A percentile compares a stretch with the other conserved stretches of the same genome.
Evolutionary conservation across 176 grass and related monocot species (phyloP).

Genomic region (Olyra latifolia): DNA sequence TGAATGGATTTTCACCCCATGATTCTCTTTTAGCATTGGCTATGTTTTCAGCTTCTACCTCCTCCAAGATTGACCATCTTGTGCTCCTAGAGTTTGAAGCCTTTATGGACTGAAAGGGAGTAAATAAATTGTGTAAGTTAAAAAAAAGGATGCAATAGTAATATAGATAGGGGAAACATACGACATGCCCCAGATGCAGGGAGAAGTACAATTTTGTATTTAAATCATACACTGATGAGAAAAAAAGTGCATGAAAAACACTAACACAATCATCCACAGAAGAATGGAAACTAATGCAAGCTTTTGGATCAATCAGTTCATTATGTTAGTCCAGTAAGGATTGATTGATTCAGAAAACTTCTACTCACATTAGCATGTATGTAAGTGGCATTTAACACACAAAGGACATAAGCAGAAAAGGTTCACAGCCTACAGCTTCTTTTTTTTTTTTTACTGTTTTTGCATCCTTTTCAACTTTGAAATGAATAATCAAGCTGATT

Average conservation of each 20-base stretch:
- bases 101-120: conserved; percentile 58
- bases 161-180: background rate
- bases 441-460: too few species aligned
- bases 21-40: too few species aligned
- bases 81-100: conserved; percentile 47
- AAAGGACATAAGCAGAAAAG: conserved; percentile 14
- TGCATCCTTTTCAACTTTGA: too few species aligned
- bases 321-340: background rate
- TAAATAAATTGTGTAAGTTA: background rate
- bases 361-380: background rate
- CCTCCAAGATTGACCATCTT: conserved; percentile 61
- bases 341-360: background rate
- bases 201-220: background rate
- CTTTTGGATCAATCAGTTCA: background rate
- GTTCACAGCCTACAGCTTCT: too few species aligned
- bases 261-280: too few species aligned
- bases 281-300: background rate
- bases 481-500: too few species aligned
- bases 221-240: background rate
- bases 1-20: too few species aligned
- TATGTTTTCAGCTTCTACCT: too few species aligned
- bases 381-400: background rate
- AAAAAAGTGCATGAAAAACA: too few species aligned
- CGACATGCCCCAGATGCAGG: too few species aligned
- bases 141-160: background rate